phyloP scores from a whole-genome alignment of 2,329 filamentous ascomycete genomes.

The Ambrosiella cleistominuta region DNA sequence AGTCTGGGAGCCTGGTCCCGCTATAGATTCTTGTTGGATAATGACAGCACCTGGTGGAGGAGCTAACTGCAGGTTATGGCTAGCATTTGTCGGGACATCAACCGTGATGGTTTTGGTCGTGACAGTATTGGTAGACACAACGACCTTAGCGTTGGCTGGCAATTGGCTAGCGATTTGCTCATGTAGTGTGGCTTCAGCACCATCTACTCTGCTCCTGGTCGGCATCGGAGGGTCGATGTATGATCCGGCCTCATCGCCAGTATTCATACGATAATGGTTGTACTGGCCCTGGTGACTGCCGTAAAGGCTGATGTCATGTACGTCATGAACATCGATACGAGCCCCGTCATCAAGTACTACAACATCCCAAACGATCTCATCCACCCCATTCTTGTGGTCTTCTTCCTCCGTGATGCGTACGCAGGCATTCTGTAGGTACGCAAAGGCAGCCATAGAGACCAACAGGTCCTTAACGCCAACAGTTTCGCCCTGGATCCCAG shows the following conservation, averaged over 20 bases:
- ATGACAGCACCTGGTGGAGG: constrained; percentile 42
- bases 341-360: constrained; percentile 42
- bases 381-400: constrained; percentile 26
- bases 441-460: constrained; percentile 41
- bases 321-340: constrained; percentile 31
- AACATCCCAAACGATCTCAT: constrained; percentile 49
- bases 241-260: not conserved
- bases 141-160: constrained; percentile 37
- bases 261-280: not conserved
- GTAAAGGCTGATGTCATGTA: constrained; percentile 22
- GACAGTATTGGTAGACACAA: constrained; percentile 39
- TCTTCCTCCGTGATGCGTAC: constrained; percentile 34
- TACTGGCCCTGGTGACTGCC: constrained; percentile 16
- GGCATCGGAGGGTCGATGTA: constrained; percentile 3
- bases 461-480: constrained; percentile 45
- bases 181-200: constrained; percentile 25
- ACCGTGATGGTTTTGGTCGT: constrained; percentile 48
- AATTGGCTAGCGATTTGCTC: constrained; percentile 37
- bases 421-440: constrained; percentile 42
- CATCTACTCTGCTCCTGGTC: constrained; percentile 8
- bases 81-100: constrained; percentile 32
- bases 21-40: constrained; percentile 27
- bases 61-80: constrained; percentile 27
- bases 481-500: constrained; percentile 38
- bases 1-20: constrained; percentile 13